Percentiles rank a stretch among this genome's conserved stretches.
These are phyloP conservation scores for Trebouxia sp. DNA, from an alignment of 139 green algal genomes.

Conservation along the genomic window DNA sequence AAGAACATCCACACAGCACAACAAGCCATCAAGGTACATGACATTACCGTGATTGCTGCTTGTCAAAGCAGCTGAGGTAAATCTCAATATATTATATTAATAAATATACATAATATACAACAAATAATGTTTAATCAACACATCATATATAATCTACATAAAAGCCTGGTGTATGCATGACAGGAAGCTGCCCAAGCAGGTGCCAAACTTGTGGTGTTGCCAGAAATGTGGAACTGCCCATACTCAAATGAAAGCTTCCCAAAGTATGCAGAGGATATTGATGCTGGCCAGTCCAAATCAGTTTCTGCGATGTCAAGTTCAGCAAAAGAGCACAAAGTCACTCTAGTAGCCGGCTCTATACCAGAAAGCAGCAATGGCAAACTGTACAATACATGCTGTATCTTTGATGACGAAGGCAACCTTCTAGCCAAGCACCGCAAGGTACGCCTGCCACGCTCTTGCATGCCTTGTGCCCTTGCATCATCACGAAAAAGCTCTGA, in stretches of 20 bases:
- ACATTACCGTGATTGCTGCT: not conserved
- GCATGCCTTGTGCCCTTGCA: not conserved
- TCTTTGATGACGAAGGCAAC: constrained; percentile 79
- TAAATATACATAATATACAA: no score
- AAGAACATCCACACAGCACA: constrained; percentile 78
- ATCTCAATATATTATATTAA: no score
- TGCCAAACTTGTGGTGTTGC: constrained; percentile 83
- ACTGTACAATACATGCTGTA: constrained; percentile 97
- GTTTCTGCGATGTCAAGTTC: constrained; percentile 41
- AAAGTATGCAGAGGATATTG: constrained; percentile 90
- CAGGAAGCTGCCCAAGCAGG: constrained; percentile 65
- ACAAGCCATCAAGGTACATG: constrained; percentile 61
- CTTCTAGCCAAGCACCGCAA: constrained; percentile 89
- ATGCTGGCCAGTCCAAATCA: constrained; percentile 54
- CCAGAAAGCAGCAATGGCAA: constrained; percentile 68
- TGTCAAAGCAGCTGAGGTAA: not conserved
- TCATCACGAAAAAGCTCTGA: not conserved
- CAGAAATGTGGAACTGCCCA: constrained; percentile 98
- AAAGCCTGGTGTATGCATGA: not conserved
- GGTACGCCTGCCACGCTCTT: constrained; percentile 47
- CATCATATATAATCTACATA: not conserved
- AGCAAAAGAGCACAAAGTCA: constrained; percentile 42
- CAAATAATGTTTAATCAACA: no score
- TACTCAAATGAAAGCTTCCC: constrained; percentile 97
- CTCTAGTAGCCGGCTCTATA: constrained; percentile 83